Percentiles rank a stretch among this genome's conserved stretches.
These are phyloP conservation scores for Cucumis melo DNA, from an alignment of 306 rosid species.

Conservation along the genomic window DNA sequence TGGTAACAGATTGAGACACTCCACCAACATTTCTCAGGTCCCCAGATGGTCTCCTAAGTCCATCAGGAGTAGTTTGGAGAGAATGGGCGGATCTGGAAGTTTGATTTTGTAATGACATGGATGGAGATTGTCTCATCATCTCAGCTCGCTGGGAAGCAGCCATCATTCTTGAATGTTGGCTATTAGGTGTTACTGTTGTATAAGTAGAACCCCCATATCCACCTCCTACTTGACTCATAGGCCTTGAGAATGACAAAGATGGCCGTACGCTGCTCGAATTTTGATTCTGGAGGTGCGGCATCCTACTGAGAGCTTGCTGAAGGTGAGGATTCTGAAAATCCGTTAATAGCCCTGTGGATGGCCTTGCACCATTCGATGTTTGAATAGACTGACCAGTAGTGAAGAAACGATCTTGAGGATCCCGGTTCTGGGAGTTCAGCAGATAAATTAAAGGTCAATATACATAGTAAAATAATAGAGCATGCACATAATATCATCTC, in stretches of 20 bases:
- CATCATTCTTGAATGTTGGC: conserved; percentile 21
- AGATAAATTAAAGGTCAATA: conserved; percentile 4
- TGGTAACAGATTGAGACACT: conserved; percentile 25
- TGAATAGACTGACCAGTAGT: conserved; percentile 13
- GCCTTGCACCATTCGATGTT: conserved; percentile 15
- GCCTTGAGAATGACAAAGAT: conserved; percentile 12
- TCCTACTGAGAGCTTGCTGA: conserved; percentile 40
- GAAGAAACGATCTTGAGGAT: conserved; percentile 15
- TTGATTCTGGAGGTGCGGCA: conserved; percentile 15
- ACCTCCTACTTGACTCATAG: conserved; percentile 30
- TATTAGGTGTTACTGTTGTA: conserved; percentile 12
- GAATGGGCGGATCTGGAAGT: conserved; percentile 16
- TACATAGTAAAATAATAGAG: background rate
- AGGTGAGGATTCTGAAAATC: conserved; percentile 43
- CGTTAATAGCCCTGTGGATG: conserved; percentile 3
- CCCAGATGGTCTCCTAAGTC: conserved; percentile 16
- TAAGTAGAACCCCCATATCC: conserved; percentile 25
- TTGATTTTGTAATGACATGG: conserved; percentile 28
- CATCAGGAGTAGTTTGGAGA: conserved; percentile 16
- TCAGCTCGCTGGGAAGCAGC: conserved; percentile 8
- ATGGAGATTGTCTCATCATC: conserved; percentile 22
- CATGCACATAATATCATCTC: background rate
- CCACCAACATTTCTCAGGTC: conserved; percentile 30
- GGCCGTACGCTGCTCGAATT: conserved; percentile 8
- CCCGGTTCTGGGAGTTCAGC: conserved; percentile 36